These are phyloP conservation scores for Fomitopsis palustris DNA, from an alignment of 1,284 basidiomycete genomes.

Conservation along the genomic window DNA sequence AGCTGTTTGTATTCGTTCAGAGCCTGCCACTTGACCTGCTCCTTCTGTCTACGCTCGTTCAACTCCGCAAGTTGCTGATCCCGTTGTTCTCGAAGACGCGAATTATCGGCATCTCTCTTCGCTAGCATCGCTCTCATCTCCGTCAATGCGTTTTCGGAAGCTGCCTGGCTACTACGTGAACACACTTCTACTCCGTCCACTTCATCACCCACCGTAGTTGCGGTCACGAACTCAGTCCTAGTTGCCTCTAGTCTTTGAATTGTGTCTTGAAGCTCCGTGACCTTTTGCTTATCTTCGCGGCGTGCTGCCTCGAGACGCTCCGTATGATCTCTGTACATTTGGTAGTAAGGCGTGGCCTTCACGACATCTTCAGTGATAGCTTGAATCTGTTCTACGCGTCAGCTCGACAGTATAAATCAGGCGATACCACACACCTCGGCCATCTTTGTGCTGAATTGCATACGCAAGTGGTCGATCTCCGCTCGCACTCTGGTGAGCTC, in stretches of 20 bases:
- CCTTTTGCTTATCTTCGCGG: constrained; percentile 35
- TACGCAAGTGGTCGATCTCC: constrained; percentile 40
- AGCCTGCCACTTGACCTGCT: constrained; percentile 60
- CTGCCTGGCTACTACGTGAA: constrained; percentile 34
- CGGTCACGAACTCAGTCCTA: constrained; percentile 46
- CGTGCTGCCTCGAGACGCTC: constrained; percentile 37
- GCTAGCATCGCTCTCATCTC: constrained; percentile 54
- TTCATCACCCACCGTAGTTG: constrained; percentile 35
- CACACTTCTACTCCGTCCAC: background rate
- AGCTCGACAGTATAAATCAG: background rate
- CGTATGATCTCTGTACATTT: constrained; percentile 42
- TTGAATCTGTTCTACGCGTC: constrained; percentile 35
- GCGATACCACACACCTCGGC: constrained; percentile 36
- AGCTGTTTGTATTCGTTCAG: constrained; percentile 72
- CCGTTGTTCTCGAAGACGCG: constrained; percentile 76
- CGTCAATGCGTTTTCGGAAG: constrained; percentile 43
- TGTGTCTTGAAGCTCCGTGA: constrained; percentile 37
- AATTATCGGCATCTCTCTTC: constrained; percentile 73
- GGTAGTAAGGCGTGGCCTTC: constrained; percentile 45
- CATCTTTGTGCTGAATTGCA: constrained; percentile 36
- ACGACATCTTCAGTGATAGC: constrained; percentile 43
- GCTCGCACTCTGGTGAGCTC: constrained; percentile 36
- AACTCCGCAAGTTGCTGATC: constrained; percentile 77
- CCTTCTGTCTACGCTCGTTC: constrained; percentile 67
- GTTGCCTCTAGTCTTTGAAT: constrained; percentile 34